Base-by-base conservation (phyloP, 2,329 filamentous ascomycete genomes). In the Fusarium sp. region DNA sequence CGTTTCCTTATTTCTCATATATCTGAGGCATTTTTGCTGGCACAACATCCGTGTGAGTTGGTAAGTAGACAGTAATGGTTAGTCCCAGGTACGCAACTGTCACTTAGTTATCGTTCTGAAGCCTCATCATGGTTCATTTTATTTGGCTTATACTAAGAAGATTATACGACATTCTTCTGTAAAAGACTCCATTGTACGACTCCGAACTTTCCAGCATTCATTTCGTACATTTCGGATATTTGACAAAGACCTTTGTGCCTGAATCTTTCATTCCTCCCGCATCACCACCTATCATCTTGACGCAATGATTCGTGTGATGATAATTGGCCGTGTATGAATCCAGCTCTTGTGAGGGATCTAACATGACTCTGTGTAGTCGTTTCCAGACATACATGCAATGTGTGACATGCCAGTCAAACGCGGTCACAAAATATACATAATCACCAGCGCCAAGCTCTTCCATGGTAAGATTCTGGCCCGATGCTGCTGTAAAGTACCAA, bases 381-480 rank as follows among this genome's bases (percentile, higher is more conserved):
- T 44, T 58, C 55, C 45, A 58, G 9, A 58, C 55, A 45, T 58
- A 58, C 46, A 58, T 58, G 40, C 55, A 58, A 17, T 58, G 55
- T 9, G 55, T 51, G 22, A 58, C 55, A 51, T 58, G 55, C 55
- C 55, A 58, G n/a, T 58, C 45, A 39, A 58, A 58, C 3, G 45
- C 17, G 1, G 55, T 58, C 1, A 20, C 24, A 15, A 58, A 58
- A 20, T 39, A 22, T 15, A 8, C 46, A 38, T 44, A 51, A 11
- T 58, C 45, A 10, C 55, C 55, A 22, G 26, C 8, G 3, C 31
- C 31, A 6, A 58, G 39, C 7, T 44, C 55, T 11, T 58, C 39
- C 55, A 45, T 22, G 15, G 38, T 58, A 6, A 58, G 39, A 15
- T 58, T 58, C 8, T 24, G 39, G 4, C 45, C 55, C 7, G 55